Base-by-base conservation (phyloP, 164 flowering plant genomes). In the Paratinospora sagittata region DNA sequence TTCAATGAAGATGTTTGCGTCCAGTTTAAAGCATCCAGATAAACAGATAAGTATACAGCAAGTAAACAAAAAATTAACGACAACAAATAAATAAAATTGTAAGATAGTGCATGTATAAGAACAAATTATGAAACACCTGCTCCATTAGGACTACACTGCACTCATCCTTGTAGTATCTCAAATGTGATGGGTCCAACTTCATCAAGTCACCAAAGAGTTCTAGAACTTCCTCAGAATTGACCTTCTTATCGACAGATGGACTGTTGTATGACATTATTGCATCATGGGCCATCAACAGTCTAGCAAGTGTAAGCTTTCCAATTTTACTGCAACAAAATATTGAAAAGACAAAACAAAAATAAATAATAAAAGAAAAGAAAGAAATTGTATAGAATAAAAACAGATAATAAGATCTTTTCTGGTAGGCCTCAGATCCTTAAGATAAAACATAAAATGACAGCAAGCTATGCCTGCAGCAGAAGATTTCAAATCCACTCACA, bases 251-350 rank as follows among this genome's bases (percentile, higher is more conserved):
- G 45, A 70, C 71, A 76, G 27, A 36, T 45, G 80, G 62, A 68
- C 69, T 43, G 30, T 57, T 67, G 55, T 74, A 70, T 58, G 80
- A 71, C 67, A 79, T 47, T 74, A 90, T 71, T 17, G 76, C 78
- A 77, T 89, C 88, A 70, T 76, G 81, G 70, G 90, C 91, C 75
- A 75, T 81, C 82, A 92, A 77, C 66, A 94, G 69, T 78, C 97
- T 88, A 27, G 95, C 96, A 63, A 94, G 90, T 72, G 95, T 89
- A 74, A 92, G 95, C 87, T 86, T 94, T 68, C 91, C 93, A 74
- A 94, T 90, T 88, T 94, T 94, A 78, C 97, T 93, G 67, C 80
- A 81, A 60, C 23, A 23, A 33, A 24, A 63, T 70, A 72, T 0
- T 41, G 39, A 39, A 60, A 43, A 17, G 65, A 8, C 11, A 16